Base-by-base conservation (phyloP, 805 yeast genomes). In the Hyphopichia homilentoma region DNA sequence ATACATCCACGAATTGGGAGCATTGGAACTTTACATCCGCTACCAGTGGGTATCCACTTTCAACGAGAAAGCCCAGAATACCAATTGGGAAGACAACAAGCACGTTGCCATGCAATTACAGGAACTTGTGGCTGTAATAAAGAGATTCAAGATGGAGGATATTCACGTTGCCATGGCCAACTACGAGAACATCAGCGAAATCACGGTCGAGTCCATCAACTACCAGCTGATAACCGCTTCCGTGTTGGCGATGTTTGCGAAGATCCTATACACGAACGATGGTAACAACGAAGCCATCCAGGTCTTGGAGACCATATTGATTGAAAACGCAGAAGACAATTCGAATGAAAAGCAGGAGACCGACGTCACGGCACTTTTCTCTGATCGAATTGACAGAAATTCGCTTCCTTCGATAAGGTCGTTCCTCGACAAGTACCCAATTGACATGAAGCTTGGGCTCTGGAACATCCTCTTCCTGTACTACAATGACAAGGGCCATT, bases 381-480 rank as follows among this genome's bases (percentile, higher is more conserved):
- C 13, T 14, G 21, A 21, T 7, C 27, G 34, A 17, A 6, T 16
- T 12, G 29, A 21, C 12, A 17, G 18, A 12, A 19, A 8, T 5
- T 30, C 38, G 0, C 44, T 64, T 6, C 17, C 32, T 5, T 78
- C 88, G 6, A 79, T 87, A 53, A 63, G 69, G 15, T 54, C 62
- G 8, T 86, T 90, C 48, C 62, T 93, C 11, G 57, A 65, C 3
- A 65, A 62, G 8, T 77, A 94, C 0, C 76, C 93, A 0, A 61
- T 82, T 15, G 81, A 76, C 15, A 70, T 87, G 50, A 75, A 75
- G 35, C 59, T 88, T 23, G 79, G 80, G 33, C 57, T 93, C 2
- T 89, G 97, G 95, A 76, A 75, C 20, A 68, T 82, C 16, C 60
- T 89, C 12, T 68, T 86, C 29, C 75, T 72, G 40, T 70, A 71